Evolutionary conservation across 148 eudicot species (phyloP).

Genomic region (Fagopyrum homotropicum): DNA sequence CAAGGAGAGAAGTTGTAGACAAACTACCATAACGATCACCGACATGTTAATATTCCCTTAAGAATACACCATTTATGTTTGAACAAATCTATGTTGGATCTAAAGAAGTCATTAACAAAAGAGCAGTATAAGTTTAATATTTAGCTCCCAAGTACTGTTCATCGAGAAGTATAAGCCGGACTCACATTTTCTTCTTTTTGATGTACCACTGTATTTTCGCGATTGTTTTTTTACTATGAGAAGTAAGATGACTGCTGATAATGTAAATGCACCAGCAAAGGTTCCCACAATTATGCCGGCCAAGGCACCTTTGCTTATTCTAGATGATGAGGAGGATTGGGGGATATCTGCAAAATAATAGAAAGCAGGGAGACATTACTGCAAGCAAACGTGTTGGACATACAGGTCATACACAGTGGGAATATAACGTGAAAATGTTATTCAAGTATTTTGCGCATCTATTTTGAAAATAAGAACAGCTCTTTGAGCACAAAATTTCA

Average conservation of each 20-base stretch:
- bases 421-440: neutral
- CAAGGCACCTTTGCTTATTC: slow-evolving; percentile 43
- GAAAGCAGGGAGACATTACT: neutral
- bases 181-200: slow-evolving; percentile 8
- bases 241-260: slow-evolving; percentile 39
- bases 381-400: neutral
- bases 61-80: neutral
- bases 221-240: slow-evolving; percentile 24
- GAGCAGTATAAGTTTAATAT: neutral
- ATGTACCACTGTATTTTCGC: slow-evolving; percentile 6
- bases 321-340: neutral
- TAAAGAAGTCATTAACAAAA: neutral
- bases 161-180: slow-evolving; percentile 2
- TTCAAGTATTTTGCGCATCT: neutral
- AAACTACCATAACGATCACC: neutral
- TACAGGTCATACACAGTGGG: slow-evolving; percentile 22
- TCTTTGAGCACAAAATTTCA: slow-evolving; percentile 15
- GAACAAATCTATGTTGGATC: neutral
- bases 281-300: slow-evolving; percentile 36
- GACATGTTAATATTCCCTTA: neutral
- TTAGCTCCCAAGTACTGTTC: neutral
- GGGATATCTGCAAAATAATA: neutral
- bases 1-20: neutral
- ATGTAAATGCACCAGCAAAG: slow-evolving; percentile 24
- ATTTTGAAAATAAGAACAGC: slow-evolving; percentile 38